phyloP scores from a whole-genome alignment of 164 flowering plant species.

The Kalanchoe fedtschenkoi region DNA sequence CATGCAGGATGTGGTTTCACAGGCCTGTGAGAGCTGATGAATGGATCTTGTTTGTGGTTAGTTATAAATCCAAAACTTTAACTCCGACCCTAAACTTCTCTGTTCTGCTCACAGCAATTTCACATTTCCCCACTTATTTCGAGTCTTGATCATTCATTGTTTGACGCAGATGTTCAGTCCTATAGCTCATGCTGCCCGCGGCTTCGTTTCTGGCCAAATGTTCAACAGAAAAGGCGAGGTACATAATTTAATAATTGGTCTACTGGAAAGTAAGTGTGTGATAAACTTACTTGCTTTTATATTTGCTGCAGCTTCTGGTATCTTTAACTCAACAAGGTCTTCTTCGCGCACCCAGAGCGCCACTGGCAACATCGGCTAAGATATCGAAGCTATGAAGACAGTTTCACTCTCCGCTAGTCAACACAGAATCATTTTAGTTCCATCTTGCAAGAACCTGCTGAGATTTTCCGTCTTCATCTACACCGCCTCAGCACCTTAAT shows the following conservation, averaged over 20 bases:
- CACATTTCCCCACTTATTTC: neutral
- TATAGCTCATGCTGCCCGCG: conserved; percentile 20
- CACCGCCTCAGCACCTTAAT: too few species aligned
- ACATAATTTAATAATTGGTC: conserved; percentile 13
- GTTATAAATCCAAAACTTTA: conserved; percentile 14
- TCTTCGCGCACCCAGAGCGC: conserved; percentile 33
- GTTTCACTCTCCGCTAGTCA: too few species aligned
- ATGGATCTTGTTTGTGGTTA: conserved; percentile 76
- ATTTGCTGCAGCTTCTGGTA: conserved; percentile 53
- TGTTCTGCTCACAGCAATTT: neutral
- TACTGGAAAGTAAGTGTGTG: too few species aligned
- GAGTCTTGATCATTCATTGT: neutral
- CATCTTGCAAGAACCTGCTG: too few species aligned
- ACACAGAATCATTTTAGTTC: too few species aligned
- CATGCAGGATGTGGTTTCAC: conserved; percentile 92
- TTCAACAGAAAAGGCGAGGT: conserved; percentile 84
- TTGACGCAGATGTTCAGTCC: conserved; percentile 22
- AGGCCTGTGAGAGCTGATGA: conserved; percentile 80
- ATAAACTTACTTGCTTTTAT: too few species aligned
- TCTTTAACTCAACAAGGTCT: conserved; percentile 79
- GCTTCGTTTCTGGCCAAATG: conserved; percentile 54
- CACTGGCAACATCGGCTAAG: conserved; percentile 11
- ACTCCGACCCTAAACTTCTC: too few species aligned
- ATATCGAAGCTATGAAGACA: conserved; percentile 39
- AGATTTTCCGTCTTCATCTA: too few species aligned